Evolutionary conservation across 2,329 filamentous ascomycete species (phyloP).

Genomic region (Alternaria hordeiaustralica): DNA sequence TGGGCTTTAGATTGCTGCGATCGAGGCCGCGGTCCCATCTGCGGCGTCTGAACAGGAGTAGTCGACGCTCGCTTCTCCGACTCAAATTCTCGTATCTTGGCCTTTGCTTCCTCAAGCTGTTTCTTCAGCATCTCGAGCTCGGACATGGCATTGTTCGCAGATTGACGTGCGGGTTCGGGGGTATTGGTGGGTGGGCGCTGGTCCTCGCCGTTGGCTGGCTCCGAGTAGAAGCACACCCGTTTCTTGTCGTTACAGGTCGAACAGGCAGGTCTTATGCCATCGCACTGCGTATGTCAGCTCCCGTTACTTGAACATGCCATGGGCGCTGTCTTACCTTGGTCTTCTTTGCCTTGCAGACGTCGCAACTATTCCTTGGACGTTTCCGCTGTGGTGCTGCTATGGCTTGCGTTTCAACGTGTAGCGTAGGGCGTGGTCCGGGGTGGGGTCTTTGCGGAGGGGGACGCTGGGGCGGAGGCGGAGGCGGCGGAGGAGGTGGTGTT

Average conservation of each 20-base stretch:
- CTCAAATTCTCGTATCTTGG: slow-evolving; percentile 43
- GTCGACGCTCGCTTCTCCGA: slow-evolving; percentile 38
- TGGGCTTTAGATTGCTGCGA: slow-evolving; percentile 19
- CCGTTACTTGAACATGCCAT: not conserved
- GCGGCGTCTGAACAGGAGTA: slow-evolving; percentile 36
- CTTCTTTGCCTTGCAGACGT: slow-evolving; percentile 47
- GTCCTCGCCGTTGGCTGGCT: slow-evolving; percentile 24
- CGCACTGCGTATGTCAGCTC: slow-evolving; percentile 38
- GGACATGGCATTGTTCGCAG: slow-evolving; percentile 29
- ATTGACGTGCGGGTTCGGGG: slow-evolving; percentile 22
- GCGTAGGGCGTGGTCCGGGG: not conserved
- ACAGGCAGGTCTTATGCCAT: slow-evolving; percentile 43
- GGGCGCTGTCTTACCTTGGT: slow-evolving; percentile 36
- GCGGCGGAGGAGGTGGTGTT: slow-evolving; percentile 13
- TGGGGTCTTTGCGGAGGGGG: slow-evolving; percentile 5
- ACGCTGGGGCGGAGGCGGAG: slow-evolving; percentile 13
- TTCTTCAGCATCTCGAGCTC: slow-evolving; percentile 45
- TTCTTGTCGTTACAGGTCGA: slow-evolving; percentile 45
- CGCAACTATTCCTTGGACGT: slow-evolving; percentile 42
- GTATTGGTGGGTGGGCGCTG: slow-evolving; percentile 18
- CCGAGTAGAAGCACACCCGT: slow-evolving; percentile 43
- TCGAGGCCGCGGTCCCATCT: slow-evolving; percentile 23
- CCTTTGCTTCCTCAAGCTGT: slow-evolving; percentile 47
- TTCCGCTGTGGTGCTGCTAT: slow-evolving; percentile 19
- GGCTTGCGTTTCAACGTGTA: slow-evolving; percentile 14